These are phyloP conservation scores for Rhizopus delemar DNA, from an alignment of 371 early-diverging fungal genomes.

Conservation along the genomic window DNA sequence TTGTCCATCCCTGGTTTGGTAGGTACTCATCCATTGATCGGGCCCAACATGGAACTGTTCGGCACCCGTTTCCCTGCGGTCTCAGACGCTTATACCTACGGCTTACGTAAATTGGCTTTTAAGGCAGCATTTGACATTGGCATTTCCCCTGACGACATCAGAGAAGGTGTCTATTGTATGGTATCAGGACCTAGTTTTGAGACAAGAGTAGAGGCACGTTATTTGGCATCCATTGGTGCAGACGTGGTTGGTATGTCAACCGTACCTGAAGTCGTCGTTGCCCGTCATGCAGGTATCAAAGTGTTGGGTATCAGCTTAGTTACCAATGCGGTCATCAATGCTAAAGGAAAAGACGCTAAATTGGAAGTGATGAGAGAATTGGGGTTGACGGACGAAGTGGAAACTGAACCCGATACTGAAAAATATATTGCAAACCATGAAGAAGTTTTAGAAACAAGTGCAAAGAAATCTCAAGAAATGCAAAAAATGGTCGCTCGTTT, in stretches of 20 bases:
- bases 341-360: constrained; percentile 68
- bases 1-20: constrained; percentile 82
- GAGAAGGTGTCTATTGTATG: constrained; percentile 86
- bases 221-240: constrained; percentile 72
- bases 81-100: constrained; percentile 87
- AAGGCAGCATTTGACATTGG: constrained; percentile 60
- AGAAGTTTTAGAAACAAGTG: constrained; percentile 84
- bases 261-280: constrained; percentile 93
- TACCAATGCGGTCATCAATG: constrained; percentile 79
- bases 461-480: constrained; percentile 73
- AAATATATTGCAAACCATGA: constrained; percentile 78
- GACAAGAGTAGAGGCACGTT: constrained; percentile 86
- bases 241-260: constrained; percentile 97
- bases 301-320: constrained; percentile 86
- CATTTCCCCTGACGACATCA: constrained; percentile 54
- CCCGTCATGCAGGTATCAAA: constrained; percentile 86
- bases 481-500: constrained; percentile 72
- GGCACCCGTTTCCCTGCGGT: constrained; percentile 93
- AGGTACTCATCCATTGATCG: constrained; percentile 82
- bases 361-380: constrained; percentile 55
- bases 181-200: constrained; percentile 93
- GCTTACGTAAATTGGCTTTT: constrained; percentile 72
- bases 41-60: constrained; percentile 80
- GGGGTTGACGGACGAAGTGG: constrained; percentile 44
- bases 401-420: constrained; percentile 49